These are phyloP conservation scores for Lentinula boryana DNA, from an alignment of 768 basidiomycete genomes.

Conservation along the genomic window DNA sequence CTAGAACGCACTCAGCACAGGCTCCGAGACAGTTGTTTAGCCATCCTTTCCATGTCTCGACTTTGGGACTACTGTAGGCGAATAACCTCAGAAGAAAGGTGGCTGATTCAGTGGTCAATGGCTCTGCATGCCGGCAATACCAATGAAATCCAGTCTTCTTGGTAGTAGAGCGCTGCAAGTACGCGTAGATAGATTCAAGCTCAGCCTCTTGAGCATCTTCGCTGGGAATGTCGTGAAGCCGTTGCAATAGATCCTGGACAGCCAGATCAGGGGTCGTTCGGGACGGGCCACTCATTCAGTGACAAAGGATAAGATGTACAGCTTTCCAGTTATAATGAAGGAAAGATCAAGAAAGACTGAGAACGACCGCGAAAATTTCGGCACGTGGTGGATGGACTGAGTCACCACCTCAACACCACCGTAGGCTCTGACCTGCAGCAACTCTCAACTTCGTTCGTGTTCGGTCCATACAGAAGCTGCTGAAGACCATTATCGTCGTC, in stretches of 20 bases:
- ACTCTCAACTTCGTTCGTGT: too few species aligned
- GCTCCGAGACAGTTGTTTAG: slow-evolving; percentile 48
- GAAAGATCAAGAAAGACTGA: background rate
- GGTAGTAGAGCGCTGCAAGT: slow-evolving; percentile 39
- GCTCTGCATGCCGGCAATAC: slow-evolving; percentile 67
- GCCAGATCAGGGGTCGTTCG: background rate
- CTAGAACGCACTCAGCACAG: slow-evolving; percentile 69
- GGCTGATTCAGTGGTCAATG: slow-evolving; percentile 58
- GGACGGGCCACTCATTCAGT: background rate
- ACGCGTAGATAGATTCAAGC: slow-evolving; percentile 43
- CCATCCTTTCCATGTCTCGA: slow-evolving; percentile 58
- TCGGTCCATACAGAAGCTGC: too few species aligned
- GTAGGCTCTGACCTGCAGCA: too few species aligned
- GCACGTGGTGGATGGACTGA: background rate
- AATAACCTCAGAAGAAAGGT: slow-evolving; percentile 79
- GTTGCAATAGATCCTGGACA: slow-evolving; percentile 37
- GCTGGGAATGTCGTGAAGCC: slow-evolving; percentile 54
- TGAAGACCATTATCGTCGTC: background rate
- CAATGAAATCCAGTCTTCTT: slow-evolving; percentile 57
- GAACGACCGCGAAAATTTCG: too few species aligned
- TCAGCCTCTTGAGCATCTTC: slow-evolving; percentile 39
- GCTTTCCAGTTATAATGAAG: background rate
- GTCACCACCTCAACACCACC: background rate
- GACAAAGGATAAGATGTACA: background rate
- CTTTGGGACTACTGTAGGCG: slow-evolving; percentile 61